Percentiles rank a stretch among this genome's conserved stretches.
These are phyloP conservation scores for Cucurbita moschata DNA, from an alignment of 306 rosid species.

Conservation along the genomic window DNA sequence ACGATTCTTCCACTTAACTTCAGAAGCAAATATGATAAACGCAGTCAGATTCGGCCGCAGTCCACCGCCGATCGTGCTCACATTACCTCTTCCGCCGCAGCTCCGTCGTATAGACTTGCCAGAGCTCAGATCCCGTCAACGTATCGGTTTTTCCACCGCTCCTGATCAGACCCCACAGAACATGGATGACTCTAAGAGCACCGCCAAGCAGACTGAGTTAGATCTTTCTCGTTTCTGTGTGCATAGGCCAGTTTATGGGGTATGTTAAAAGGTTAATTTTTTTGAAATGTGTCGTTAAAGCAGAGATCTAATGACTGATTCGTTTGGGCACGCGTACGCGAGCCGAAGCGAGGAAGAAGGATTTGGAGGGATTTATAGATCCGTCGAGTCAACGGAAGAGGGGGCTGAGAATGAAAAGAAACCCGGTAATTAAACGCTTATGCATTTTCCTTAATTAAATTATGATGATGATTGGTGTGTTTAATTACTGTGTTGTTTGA, in stretches of 20 bases:
- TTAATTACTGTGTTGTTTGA: not conserved
- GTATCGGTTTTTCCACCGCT: not conserved
- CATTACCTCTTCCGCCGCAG: not conserved
- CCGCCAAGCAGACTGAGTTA: not conserved
- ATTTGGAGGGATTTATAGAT: constrained; percentile 58
- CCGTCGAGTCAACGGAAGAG: constrained; percentile 8
- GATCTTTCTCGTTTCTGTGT: not conserved
- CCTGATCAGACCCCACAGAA: not conserved
- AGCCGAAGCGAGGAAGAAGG: constrained; percentile 78
- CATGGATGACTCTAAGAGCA: not conserved
- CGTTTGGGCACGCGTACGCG: constrained; percentile 78
- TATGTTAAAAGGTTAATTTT: not conserved
- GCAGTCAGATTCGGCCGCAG: not conserved
- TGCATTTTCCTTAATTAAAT: too few species aligned
- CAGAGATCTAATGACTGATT: constrained; percentile 68
- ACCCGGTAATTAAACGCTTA: too few species aligned
- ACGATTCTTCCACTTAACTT: not conserved
- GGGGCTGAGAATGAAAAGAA: constrained; percentile 3
- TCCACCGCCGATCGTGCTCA: not conserved
- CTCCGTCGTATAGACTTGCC: not conserved
- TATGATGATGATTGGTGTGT: too few species aligned
- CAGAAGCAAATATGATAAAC: not conserved
- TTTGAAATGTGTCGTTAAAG: not conserved
- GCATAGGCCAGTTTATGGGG: too few species aligned
- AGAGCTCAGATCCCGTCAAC: not conserved